A percentile compares a stretch with the other conserved stretches of the same genome.
Conservation (phyloP, 805 yeast species). For the Wickerhamomyces ciferrii region DNA sequence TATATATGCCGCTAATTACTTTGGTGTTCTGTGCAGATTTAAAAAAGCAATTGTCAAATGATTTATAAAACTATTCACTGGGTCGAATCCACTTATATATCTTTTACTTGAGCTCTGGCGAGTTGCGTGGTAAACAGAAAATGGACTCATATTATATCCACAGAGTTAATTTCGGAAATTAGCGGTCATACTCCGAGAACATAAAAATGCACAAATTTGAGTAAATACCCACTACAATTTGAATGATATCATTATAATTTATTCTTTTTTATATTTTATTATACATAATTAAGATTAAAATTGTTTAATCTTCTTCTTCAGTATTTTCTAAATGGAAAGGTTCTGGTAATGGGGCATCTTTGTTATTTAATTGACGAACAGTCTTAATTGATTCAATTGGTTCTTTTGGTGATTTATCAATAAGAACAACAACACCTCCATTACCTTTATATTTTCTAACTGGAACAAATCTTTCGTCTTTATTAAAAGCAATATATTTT, state of each 20-base stretch:
- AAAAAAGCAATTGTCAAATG: too few relatives aligned
- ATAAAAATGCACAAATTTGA: too few relatives aligned
- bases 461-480: constrained; percentile 75
- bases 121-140: too few relatives aligned
- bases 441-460: constrained; percentile 69
- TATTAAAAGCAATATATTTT: constrained; percentile 71
- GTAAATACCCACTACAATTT: too few relatives aligned
- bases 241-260: neutral
- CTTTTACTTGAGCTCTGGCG: too few relatives aligned
- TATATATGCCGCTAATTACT: too few relatives aligned
- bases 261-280: neutral
- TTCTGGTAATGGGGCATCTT: constrained; percentile 71
- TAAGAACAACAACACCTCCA: constrained; percentile 67
- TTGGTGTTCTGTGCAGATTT: too few relatives aligned
- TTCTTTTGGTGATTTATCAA: constrained; percentile 57
- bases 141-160: too few relatives aligned
- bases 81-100: too few relatives aligned
- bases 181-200: too few relatives aligned
- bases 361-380: constrained; percentile 68
- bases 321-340: constrained; percentile 52
- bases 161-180: too few relatives aligned
- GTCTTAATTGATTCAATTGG: constrained; percentile 71
- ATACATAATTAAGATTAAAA: neutral
- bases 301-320: constrained; percentile 34
- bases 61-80: too few relatives aligned